Conservation (phyloP, 1,139 yeast genomes). For the Eremothecium sinecaudum region DNA sequence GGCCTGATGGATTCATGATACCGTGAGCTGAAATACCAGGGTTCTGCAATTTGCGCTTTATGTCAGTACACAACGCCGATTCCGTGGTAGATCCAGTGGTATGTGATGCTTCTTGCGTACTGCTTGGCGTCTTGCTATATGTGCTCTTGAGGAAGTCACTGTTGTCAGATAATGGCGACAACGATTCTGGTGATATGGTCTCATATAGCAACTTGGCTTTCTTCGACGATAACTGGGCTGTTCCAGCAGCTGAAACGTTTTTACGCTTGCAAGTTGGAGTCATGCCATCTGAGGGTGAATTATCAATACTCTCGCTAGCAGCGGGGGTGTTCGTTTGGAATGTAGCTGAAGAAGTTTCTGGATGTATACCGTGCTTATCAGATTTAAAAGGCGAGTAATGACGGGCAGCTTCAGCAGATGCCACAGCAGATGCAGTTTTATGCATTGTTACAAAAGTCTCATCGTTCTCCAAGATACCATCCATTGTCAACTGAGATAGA, state of each 20-base stretch:
- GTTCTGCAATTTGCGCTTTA: slow-evolving; percentile 5
- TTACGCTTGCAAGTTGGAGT: slow-evolving; percentile 4
- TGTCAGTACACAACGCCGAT: not conserved
- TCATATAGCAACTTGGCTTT: slow-evolving; percentile 6
- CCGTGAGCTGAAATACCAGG: slow-evolving; percentile 2
- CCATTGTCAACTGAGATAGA: slow-evolving; percentile 21
- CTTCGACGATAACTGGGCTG: slow-evolving; percentile 3
- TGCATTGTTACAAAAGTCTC: slow-evolving; percentile 7
- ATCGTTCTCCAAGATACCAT: slow-evolving; percentile 18
- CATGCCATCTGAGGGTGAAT: not conserved
- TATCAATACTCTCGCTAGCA: not conserved
- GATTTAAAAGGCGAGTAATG: not conserved
- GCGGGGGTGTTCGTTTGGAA: not conserved
- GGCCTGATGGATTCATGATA: slow-evolving; percentile 1
- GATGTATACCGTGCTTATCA: not conserved
- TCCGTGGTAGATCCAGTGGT: not conserved
- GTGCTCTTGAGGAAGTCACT: slow-evolving; percentile 4
- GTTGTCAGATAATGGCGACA: slow-evolving; percentile 20
- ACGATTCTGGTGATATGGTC: slow-evolving; percentile 16
- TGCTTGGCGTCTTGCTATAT: not conserved
- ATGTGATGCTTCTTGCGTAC: not conserved
- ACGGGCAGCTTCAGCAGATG: slow-evolving; percentile 5
- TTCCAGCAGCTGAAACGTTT: slow-evolving; percentile 5
- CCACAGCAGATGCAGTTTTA: slow-evolving; percentile 5
- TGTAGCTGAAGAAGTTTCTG: not conserved